Base-by-base conservation (phyloP, 1,139 yeast genomes). In the Pichia cactophila region DNA sequence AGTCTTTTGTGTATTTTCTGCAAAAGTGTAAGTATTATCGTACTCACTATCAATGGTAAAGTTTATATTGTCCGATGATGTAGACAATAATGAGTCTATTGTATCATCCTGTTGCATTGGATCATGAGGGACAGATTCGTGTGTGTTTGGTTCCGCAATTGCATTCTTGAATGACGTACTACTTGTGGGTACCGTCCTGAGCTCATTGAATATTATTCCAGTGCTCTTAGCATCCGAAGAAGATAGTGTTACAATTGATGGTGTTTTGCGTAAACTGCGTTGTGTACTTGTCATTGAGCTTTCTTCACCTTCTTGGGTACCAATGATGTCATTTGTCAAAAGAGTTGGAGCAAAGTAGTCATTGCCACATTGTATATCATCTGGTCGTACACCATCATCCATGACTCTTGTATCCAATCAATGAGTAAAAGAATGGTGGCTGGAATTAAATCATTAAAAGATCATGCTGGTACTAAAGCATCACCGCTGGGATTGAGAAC, bases 181-280 rank as follows among this genome's bases (percentile, higher is more conserved):
- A 26, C 45, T 51, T 17, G 50, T 47, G 2, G 54, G 54, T 3
- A 38, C 16, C 7, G 50, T 49, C 40, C 49, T 33, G 16, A 51
- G 28, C 7, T 45, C 44, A 12, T 47, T 51, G 23, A 51, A 47
- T 48, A 51, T 26, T 16, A 51, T 49, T 8, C 54, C 54, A 3
- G 29, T 39, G 11, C 42, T 41, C 11, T 20, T 36, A 12, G 36
- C 26, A 41, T 29, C 33, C 6, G 40, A 2, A 8, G 23, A 35
- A 35, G 38, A 29, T 28, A 49, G n/a, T n/a, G 42, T 45, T 20
- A 46, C 33, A 16, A 45, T 43, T 12, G 53, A 50, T 26, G 48
- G 16, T 5, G 48, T 35, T 36, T 40, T 49, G 17, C 33, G 45
- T 20, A 44, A n/a, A 37, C 35, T 31, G 35, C 12, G 35, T 31